Conservation (phyloP, 352 stramenopile species). For the Elongisporangium undulatum region DNA sequence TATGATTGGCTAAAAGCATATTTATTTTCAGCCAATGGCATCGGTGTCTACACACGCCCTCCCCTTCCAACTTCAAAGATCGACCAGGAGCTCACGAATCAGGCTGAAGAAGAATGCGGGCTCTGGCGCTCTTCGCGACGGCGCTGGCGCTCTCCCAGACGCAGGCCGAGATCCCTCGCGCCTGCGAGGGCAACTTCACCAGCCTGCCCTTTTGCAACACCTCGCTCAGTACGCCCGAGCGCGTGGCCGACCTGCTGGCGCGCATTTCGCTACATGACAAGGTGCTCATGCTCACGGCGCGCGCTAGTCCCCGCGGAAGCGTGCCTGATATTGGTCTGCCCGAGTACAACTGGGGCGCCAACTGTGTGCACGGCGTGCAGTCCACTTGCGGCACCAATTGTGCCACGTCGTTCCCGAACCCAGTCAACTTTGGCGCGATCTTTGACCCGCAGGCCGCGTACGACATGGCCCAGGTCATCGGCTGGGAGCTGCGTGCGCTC, state of each 20-base stretch:
- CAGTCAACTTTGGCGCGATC: conserved; percentile 82
- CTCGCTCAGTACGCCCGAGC: conserved; percentile 41
- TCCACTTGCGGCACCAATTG: conserved; percentile 70
- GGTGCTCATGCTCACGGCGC: conserved; percentile 60
- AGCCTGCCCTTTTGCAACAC: conserved; percentile 77
- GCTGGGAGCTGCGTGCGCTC: conserved; percentile 70
- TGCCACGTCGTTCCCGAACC: conserved; percentile 90
- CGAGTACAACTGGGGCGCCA: conserved; percentile 92
- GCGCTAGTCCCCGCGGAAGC: conserved; percentile 59
- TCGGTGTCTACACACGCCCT: not conserved
- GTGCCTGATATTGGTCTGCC: conserved; percentile 81
- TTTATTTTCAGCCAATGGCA: not conserved
- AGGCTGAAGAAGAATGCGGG: not conserved
- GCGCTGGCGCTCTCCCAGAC: not conserved
- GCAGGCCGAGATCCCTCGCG: conserved; percentile 43
- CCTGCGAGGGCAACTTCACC: conserved; percentile 28
- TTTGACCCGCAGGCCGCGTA: conserved; percentile 83
- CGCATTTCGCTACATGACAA: conserved; percentile 73
- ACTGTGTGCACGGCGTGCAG: conserved; percentile 91
- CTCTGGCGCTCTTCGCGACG: not conserved
- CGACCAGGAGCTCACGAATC: not conserved
- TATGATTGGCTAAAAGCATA: not conserved
- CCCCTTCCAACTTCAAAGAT: not conserved
- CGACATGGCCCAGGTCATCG: conserved; percentile 87
- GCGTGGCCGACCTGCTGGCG: conserved; percentile 76